Percentiles rank a stretch among this genome's conserved stretches.
These are phyloP conservation scores for Mycena pura DNA, from an alignment of 768 basidiomycete genomes.

Conservation along the genomic window DNA sequence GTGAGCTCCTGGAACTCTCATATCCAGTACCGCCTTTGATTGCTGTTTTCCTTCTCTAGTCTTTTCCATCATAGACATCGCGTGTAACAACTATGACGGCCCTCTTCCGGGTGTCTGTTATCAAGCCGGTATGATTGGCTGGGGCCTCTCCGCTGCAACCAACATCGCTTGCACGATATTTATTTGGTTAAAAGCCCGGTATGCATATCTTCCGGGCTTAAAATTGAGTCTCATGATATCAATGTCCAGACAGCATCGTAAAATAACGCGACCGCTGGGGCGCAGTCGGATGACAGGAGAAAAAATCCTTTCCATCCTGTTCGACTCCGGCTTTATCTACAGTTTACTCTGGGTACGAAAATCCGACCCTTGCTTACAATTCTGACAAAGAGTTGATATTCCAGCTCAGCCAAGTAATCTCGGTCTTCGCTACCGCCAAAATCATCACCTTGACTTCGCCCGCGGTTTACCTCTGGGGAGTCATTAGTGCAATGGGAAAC, in stretches of 20 bases:
- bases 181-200: constrained; percentile 15
- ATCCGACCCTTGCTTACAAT: constrained; percentile 6
- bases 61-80: constrained; percentile 14
- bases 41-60: constrained; percentile 8
- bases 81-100: constrained; percentile 12
- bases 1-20: constrained; percentile 5
- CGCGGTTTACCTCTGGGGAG: constrained; percentile 14
- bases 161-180: constrained; percentile 14
- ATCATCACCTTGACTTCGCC: constrained; percentile 15
- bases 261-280: constrained; percentile 9
- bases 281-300: constrained; percentile 10
- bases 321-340: constrained; percentile 13
- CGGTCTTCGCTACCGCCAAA: constrained; percentile 10
- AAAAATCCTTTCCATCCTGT: constrained; percentile 17
- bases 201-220: constrained; percentile 10
- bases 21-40: constrained; percentile 1
- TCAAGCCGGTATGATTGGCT: not conserved
- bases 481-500: constrained; percentile 14
- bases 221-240: not conserved
- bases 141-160: constrained; percentile 12
- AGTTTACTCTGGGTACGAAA: constrained; percentile 14
- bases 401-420: constrained; percentile 15
- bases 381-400: constrained; percentile 12
- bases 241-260: constrained; percentile 10
- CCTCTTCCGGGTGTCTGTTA: constrained; percentile 6